A percentile compares a stretch with the other conserved stretches of the same genome.
Conservation (phyloP, 2,329 filamentous ascomycete species). For the Clonostachys solani region DNA sequence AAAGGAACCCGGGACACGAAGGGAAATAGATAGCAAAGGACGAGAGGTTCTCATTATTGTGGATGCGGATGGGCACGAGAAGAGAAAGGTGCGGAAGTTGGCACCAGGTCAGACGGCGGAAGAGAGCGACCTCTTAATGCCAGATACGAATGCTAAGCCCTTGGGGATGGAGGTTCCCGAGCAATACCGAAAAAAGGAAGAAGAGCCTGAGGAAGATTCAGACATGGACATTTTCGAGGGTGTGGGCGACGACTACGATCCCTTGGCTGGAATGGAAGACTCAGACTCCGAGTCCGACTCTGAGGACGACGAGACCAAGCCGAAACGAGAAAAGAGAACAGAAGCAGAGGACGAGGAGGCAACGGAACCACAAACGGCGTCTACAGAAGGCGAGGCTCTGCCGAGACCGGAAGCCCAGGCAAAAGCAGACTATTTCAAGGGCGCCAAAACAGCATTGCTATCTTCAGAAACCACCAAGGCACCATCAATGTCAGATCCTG, state of each 20-base stretch:
- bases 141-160: conserved; percentile 50
- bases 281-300: conserved; percentile 41
- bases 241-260: conserved; percentile 63
- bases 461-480: conserved; percentile 45
- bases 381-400: conserved; percentile 26
- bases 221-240: conserved; percentile 64
- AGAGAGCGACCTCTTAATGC: conserved; percentile 38
- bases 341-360: conserved; percentile 11
- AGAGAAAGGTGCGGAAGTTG: conserved; percentile 57
- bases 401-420: conserved; percentile 29
- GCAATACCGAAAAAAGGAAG: conserved; percentile 41
- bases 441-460: conserved; percentile 48
- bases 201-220: conserved; percentile 45
- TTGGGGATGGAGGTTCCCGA: conserved; percentile 65
- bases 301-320: conserved; percentile 34
- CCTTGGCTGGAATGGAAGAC: conserved; percentile 52
- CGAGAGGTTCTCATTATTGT: conserved; percentile 61
- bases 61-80: conserved; percentile 63
- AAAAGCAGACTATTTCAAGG: conserved; percentile 60
- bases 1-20: conserved; percentile 48
- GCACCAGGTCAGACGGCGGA: conserved; percentile 29
- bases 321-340: conserved; percentile 10
- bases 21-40: conserved; percentile 57
- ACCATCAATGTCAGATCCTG: conserved; percentile 65
- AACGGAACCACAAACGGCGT: not conserved